phyloP scores from a whole-genome alignment of 352 stramenopile species.

The Phytophthora idaei region DNA sequence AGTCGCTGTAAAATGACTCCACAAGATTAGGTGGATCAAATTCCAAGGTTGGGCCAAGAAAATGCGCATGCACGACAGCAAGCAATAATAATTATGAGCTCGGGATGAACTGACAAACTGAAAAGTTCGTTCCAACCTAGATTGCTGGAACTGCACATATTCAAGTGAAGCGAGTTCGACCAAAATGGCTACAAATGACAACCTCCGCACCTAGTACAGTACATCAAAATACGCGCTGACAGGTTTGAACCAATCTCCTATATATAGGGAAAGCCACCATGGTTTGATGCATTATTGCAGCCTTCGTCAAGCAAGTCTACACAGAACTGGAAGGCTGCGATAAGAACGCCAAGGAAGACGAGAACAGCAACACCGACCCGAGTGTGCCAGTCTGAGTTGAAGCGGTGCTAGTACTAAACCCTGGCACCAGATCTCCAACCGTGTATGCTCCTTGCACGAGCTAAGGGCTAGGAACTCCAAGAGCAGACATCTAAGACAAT shows the following conservation, averaged over 20 bases:
- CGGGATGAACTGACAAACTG: slow-evolving; percentile 6
- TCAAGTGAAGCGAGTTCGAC: neutral
- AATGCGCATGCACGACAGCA: slow-evolving; percentile 11
- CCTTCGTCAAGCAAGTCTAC: neutral
- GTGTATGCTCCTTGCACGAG: slow-evolving; percentile 27
- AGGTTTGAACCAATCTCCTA: slow-evolving; percentile 10
- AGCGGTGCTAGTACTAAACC: slow-evolving; percentile 6
- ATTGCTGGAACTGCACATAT: neutral
- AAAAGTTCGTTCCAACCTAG: neutral
- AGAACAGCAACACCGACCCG: slow-evolving; percentile 6
- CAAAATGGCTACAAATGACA: slow-evolving; percentile 15
- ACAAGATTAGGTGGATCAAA: slow-evolving; percentile 1
- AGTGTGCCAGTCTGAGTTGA: neutral
- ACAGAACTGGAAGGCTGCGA: slow-evolving; percentile 26
- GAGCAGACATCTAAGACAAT: slow-evolving; percentile 10
- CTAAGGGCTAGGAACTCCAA: slow-evolving; percentile 20
- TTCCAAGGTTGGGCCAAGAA: neutral
- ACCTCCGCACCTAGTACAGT: neutral
- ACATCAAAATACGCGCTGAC: neutral
- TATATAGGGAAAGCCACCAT: slow-evolving; percentile 14
- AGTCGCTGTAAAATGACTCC: slow-evolving; percentile 28
- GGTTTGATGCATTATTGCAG: neutral
- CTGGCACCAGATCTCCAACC: slow-evolving; percentile 15
- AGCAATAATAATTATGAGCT: slow-evolving; percentile 33
- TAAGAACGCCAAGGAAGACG: slow-evolving; percentile 33